phyloP scores from a whole-genome alignment of 305 asterid species.

The Salvia sclarea region DNA sequence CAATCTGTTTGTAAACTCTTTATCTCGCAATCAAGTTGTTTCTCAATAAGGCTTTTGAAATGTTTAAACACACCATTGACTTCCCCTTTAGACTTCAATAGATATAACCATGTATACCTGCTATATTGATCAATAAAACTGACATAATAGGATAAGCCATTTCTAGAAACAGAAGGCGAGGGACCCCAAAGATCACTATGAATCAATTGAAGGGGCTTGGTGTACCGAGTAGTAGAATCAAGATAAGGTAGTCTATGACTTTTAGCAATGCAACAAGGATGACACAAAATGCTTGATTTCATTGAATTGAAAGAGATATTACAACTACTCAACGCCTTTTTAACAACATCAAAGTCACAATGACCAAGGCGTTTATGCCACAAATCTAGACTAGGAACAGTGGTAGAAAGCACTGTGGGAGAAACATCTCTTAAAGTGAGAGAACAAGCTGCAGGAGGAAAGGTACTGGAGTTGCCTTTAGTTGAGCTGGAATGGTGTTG shows the following conservation, averaged over 20 bases:
- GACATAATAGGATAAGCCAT: neutral
- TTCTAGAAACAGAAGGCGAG: neutral
- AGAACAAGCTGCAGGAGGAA: neutral
- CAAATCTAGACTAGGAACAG: neutral
- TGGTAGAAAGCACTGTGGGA: neutral
- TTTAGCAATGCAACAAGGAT: neutral
- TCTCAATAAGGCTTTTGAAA: neutral
- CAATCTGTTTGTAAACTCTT: neutral
- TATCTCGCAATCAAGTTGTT: neutral
- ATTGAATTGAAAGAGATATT: neutral
- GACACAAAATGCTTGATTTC: neutral
- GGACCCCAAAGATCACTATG: neutral
- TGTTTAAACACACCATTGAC: neutral
- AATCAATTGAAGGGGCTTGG: neutral
- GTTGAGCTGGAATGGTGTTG: neutral
- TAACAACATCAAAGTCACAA: neutral
- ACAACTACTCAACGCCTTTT: neutral
- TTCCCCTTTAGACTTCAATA: neutral
- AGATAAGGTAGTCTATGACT: neutral
- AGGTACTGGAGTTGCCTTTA: neutral
- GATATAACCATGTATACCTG: neutral
- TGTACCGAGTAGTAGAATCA: neutral
- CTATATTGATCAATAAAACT: neutral
- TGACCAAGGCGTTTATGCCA: neutral
- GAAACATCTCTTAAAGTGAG: neutral